A percentile compares a stretch with the other conserved stretches of the same genome.
These are phyloP conservation scores for Garcia nutans DNA, from an alignment of 345 rosid species.

Conservation along the genomic window DNA sequence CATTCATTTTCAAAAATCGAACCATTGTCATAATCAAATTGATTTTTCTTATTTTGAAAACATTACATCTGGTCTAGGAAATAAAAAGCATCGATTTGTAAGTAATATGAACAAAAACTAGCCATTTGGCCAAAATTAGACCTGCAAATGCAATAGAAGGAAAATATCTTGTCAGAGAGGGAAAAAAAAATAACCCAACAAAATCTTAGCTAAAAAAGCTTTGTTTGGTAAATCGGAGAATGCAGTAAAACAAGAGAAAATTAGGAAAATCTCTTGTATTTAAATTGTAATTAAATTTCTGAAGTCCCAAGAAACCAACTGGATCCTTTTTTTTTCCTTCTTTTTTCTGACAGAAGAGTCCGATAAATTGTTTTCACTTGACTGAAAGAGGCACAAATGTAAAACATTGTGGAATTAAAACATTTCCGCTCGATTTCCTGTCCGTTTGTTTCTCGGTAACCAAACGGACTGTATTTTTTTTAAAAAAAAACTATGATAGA, in stretches of 20 bases:
- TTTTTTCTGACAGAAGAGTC: background rate
- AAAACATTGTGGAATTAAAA: background rate
- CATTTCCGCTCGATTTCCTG: background rate
- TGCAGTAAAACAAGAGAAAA: conserved; percentile 3
- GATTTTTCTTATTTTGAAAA: background rate
- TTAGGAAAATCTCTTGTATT: background rate
- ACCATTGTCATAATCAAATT: background rate
- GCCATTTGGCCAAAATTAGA: background rate
- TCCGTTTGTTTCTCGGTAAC: conserved; percentile 1
- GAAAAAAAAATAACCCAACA: background rate
- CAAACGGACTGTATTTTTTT: too few relatives aligned
- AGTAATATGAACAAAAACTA: background rate
- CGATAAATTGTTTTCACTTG: too few relatives aligned
- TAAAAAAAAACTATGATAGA: too few relatives aligned
- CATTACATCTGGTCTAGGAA: background rate
- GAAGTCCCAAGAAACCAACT: conserved; percentile 9
- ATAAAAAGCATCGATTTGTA: background rate
- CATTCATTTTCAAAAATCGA: background rate
- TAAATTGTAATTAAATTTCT: background rate
- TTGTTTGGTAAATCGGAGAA: conserved; percentile 1
- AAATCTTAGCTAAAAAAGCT: background rate
- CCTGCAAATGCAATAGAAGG: background rate
- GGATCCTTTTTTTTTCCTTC: background rate
- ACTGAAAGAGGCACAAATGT: background rate
- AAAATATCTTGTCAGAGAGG: too few relatives aligned